phyloP scores from a whole-genome alignment of 805 yeast genomes.

The Candida tammaniensis region DNA sequence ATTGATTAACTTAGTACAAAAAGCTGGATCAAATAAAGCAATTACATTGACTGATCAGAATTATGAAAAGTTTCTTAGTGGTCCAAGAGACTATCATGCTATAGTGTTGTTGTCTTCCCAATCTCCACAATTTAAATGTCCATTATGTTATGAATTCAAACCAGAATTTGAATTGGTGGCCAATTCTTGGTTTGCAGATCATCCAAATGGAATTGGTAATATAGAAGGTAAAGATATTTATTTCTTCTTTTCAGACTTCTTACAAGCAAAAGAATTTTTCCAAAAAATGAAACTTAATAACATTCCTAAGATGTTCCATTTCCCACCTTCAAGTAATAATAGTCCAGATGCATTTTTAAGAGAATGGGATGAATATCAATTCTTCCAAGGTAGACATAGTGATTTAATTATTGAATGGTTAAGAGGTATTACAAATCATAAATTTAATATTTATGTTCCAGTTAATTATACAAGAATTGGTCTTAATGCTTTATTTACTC shows the following conservation, averaged over 20 bases:
- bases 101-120: conserved; percentile 71
- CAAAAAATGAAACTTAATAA: conserved; percentile 54
- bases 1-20: conserved; percentile 17
- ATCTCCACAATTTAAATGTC: conserved; percentile 71
- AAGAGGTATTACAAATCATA: conserved; percentile 26
- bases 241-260: conserved; percentile 75
- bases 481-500: conserved; percentile 24
- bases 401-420: conserved; percentile 38
- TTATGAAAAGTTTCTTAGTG: conserved; percentile 53
- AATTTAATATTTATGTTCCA: conserved; percentile 38
- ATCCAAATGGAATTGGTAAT: conserved; percentile 42
- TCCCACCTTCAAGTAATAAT: conserved; percentile 46
- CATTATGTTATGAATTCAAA: conserved; percentile 63
- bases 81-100: conserved; percentile 69
- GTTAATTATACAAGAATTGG: conserved; percentile 39
- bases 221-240: conserved; percentile 39
- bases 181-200: conserved; percentile 51
- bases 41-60: conserved; percentile 54
- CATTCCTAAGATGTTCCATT: conserved; percentile 75
- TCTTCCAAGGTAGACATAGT: conserved; percentile 44
- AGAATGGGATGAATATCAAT: conserved; percentile 41
- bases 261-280: conserved; percentile 52
- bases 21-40: conserved; percentile 17
- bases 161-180: conserved; percentile 67
- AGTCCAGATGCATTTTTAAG: conserved; percentile 25